phyloP scores from a whole-genome alignment of 2,329 filamentous ascomycete species.

The Elsinoe batatas region DNA sequence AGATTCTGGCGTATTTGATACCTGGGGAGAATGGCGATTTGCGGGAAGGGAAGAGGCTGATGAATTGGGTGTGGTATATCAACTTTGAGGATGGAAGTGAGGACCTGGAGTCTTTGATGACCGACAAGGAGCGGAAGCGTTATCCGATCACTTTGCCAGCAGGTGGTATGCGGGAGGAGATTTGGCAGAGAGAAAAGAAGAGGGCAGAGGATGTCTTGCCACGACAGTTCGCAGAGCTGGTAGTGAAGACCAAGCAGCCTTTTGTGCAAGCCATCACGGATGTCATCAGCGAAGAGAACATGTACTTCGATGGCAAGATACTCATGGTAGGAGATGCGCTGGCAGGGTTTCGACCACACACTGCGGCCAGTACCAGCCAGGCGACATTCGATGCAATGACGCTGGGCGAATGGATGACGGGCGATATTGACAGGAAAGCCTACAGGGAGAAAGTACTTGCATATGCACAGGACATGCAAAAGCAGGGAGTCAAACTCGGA shows the following conservation, averaged over 20 bases:
- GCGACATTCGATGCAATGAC: slow-evolving; percentile 37
- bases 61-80: slow-evolving; percentile 42
- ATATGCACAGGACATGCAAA: slow-evolving; percentile 30
- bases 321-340: slow-evolving; percentile 40
- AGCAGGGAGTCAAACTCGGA: slow-evolving; percentile 32
- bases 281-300: slow-evolving; percentile 29
- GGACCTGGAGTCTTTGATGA: slow-evolving; percentile 36
- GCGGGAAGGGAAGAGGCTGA: slow-evolving; percentile 31
- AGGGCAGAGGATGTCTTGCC: slow-evolving; percentile 28
- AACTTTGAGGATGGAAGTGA: slow-evolving; percentile 32
- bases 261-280: slow-evolving; percentile 41
- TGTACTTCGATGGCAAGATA: slow-evolving; percentile 34
- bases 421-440: slow-evolving; percentile 26
- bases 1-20: slow-evolving; percentile 37
- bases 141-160: slow-evolving; percentile 37
- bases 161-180: slow-evolving; percentile 29
- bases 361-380: slow-evolving; percentile 39
- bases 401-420: slow-evolving; percentile 32
- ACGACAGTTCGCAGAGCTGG: slow-evolving; percentile 34
- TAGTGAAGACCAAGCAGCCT: slow-evolving; percentile 31
- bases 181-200: slow-evolving; percentile 32
- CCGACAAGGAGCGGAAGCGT: slow-evolving; percentile 31
- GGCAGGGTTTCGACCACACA: slow-evolving; percentile 38
- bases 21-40: slow-evolving; percentile 34
- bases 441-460: slow-evolving; percentile 31